Conservation (phyloP, 352 stramenopile genomes). For the Pythium sukuiense region DNA sequence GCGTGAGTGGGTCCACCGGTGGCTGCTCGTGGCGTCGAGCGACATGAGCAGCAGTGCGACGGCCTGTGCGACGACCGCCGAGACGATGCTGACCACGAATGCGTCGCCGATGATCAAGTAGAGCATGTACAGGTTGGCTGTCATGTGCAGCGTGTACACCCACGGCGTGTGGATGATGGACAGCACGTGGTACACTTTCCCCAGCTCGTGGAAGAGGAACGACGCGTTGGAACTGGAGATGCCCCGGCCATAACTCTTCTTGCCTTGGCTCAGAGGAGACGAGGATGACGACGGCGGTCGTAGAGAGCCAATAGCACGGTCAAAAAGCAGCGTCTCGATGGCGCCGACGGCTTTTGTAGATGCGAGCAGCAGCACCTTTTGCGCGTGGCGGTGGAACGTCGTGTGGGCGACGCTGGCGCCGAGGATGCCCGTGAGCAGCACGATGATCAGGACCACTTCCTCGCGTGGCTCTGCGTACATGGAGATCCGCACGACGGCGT, state of each 20-base stretch:
- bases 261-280: background rate
- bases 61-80: slow-evolving; percentile 16
- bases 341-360: slow-evolving; percentile 20
- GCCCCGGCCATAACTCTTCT: background rate
- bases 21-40: slow-evolving; percentile 15
- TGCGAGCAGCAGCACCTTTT: slow-evolving; percentile 9
- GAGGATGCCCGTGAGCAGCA: slow-evolving; percentile 11
- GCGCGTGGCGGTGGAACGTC: slow-evolving; percentile 18
- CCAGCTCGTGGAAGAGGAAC: slow-evolving; percentile 28
- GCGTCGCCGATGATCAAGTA: slow-evolving; percentile 26
- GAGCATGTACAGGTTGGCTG: slow-evolving; percentile 18
- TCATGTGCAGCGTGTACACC: slow-evolving; percentile 14
- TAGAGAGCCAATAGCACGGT: slow-evolving; percentile 11
- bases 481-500: slow-evolving; percentile 16
- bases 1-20: slow-evolving; percentile 8
- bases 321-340: slow-evolving; percentile 27
- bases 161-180: slow-evolving; percentile 24
- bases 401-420: background rate
- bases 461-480: slow-evolving; percentile 6
- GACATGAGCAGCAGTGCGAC: slow-evolving; percentile 17
- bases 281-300: background rate
- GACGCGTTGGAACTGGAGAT: slow-evolving; percentile 16
- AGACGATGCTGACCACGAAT: slow-evolving; percentile 25
- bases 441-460: slow-evolving; percentile 9
- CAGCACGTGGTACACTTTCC: slow-evolving; percentile 27